Conservation (phyloP, 1,284 basidiomycete species). For the Malassezia sympodialis region DNA sequence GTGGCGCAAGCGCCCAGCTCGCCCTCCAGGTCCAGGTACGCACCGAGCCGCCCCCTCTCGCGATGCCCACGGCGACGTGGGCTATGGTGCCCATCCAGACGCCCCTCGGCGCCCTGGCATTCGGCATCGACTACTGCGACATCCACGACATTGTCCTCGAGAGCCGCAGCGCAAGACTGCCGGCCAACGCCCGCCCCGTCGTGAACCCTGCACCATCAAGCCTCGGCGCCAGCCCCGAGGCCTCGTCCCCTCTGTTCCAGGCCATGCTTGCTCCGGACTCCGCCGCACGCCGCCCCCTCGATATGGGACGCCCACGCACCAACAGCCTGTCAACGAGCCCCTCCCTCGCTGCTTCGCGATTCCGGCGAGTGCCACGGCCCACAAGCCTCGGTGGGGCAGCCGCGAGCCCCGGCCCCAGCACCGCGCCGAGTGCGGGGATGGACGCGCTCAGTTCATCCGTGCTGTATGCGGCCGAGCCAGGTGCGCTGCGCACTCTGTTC, state of each 20-base stretch:
- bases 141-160: conserved; percentile 1
- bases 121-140: conserved; percentile 5
- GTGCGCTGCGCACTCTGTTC: conserved; percentile 10
- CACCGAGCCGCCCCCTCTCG: not conserved
- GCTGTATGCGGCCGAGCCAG: not conserved
- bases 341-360: not conserved
- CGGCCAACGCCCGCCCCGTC: not conserved
- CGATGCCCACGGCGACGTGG: conserved; percentile 4
- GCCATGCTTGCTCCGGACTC: not conserved
- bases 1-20: not conserved
- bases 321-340: not conserved
- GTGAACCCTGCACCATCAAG: not conserved
- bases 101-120: conserved; percentile 5
- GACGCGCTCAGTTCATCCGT: not conserved
- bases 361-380: not conserved
- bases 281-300: too few species aligned
- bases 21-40: conserved; percentile 5
- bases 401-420: not conserved
- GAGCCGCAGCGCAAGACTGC: not conserved
- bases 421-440: not conserved
- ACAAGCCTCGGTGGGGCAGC: not conserved
- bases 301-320: not conserved
- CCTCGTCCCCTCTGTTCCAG: not conserved
- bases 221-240: not conserved
- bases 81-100: conserved; percentile 5